These are phyloP conservation scores for Wickerhamiella cacticola DNA, from an alignment of 805 yeast genomes.

Conservation along the genomic window DNA sequence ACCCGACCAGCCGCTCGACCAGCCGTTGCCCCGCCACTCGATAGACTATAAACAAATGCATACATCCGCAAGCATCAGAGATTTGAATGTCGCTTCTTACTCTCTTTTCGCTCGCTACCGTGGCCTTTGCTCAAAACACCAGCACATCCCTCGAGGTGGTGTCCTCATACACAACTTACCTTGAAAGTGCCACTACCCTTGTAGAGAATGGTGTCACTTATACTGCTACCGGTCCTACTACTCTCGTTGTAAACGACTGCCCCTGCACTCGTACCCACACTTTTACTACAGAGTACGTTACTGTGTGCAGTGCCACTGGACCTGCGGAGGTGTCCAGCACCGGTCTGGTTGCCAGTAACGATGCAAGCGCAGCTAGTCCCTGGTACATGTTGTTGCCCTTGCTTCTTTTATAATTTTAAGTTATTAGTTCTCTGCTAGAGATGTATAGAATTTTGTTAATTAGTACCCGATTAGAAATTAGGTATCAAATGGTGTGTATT, in stretches of 20 bases:
- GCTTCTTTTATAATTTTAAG: constrained; percentile 24
- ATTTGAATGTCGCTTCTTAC: constrained; percentile 22
- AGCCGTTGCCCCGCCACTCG: constrained; percentile 5
- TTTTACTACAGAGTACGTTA: constrained; percentile 20
- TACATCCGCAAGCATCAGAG: not conserved
- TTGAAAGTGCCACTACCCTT: constrained; percentile 53
- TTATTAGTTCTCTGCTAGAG: not conserved
- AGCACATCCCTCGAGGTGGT: constrained; percentile 14
- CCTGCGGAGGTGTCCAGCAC: constrained; percentile 12
- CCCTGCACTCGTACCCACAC: constrained; percentile 23
- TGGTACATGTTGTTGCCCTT: constrained; percentile 23
- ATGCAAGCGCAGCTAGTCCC: constrained; percentile 23
- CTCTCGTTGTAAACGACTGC: constrained; percentile 15
- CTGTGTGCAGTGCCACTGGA: constrained; percentile 17
- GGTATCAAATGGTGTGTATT: too few species aligned
- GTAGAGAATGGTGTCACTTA: constrained; percentile 48
- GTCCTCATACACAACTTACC: constrained; percentile 53
- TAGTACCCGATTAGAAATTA: too few species aligned
- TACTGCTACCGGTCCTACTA: constrained; percentile 23
- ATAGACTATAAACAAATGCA: constrained; percentile 1
- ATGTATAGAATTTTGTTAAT: not conserved
- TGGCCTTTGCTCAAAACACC: constrained; percentile 13
- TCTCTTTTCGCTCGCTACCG: constrained; percentile 16
- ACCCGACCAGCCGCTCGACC: constrained; percentile 10
- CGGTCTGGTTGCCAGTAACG: constrained; percentile 33